phyloP scores from a whole-genome alignment of 805 yeast species.

The Lachancea waltii region DNA sequence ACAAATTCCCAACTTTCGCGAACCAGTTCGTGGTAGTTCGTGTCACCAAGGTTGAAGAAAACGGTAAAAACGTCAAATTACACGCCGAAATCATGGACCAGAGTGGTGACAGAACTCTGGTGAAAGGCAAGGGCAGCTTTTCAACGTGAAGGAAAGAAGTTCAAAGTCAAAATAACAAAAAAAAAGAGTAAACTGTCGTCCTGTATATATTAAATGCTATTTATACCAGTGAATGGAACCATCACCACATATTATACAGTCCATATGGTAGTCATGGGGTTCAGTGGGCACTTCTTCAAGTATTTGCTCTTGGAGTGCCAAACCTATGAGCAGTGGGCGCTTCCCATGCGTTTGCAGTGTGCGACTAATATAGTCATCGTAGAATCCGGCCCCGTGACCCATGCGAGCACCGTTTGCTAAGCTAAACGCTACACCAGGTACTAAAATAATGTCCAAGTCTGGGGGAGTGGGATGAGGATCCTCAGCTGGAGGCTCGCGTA shows the following conservation, averaged over 20 bases:
- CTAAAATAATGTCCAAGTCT: slow-evolving; percentile 58
- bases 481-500: slow-evolving; percentile 56
- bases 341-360: slow-evolving; percentile 29
- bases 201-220: neutral
- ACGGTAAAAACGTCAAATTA: slow-evolving; percentile 33
- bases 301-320: slow-evolving; percentile 28
- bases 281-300: slow-evolving; percentile 22
- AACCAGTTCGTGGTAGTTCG: slow-evolving; percentile 67
- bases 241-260: slow-evolving; percentile 27
- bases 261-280: slow-evolving; percentile 29
- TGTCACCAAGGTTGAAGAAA: slow-evolving; percentile 37
- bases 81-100: slow-evolving; percentile 48
- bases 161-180: neutral
- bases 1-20: slow-evolving; percentile 69
- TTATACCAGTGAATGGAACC: slow-evolving; percentile 29
- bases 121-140: slow-evolving; percentile 49
- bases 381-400: slow-evolving; percentile 93
- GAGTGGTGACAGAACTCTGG: slow-evolving; percentile 44
- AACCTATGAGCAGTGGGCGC: slow-evolving; percentile 27
- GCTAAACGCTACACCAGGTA: slow-evolving; percentile 81
- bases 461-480: slow-evolving; percentile 27
- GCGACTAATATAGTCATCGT: slow-evolving; percentile 66
- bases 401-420: slow-evolving; percentile 42
- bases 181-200: neutral
- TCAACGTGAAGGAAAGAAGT: slow-evolving; percentile 9